phyloP scores from a whole-genome alignment of 495 filamentous ascomycete species.

The Terfezia claveryi region DNA sequence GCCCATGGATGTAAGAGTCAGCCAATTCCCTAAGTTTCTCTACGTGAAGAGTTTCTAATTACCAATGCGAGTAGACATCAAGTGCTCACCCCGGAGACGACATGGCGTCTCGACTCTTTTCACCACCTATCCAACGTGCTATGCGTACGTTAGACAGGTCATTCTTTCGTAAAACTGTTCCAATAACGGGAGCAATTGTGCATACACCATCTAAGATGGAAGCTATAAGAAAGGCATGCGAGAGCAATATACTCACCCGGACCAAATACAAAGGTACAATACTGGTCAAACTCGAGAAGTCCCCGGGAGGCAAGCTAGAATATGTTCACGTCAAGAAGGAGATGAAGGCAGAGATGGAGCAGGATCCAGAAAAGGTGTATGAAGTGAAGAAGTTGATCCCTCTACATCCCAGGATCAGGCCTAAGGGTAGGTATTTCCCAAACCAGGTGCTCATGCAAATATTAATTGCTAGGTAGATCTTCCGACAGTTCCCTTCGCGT shows the following conservation, averaged over 20 bases:
- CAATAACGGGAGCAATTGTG: slow-evolving; percentile 57
- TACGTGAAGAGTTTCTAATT: too few species aligned
- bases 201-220: slow-evolving; percentile 49
- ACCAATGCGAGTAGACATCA: too few species aligned
- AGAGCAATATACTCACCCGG: slow-evolving; percentile 32
- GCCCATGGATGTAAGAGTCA: too few species aligned
- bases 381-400: neutral
- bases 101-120: slow-evolving; percentile 31
- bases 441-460: neutral
- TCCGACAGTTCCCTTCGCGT: slow-evolving; percentile 45
- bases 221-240: slow-evolving; percentile 36
- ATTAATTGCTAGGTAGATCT: slow-evolving; percentile 31
- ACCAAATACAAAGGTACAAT: neutral
- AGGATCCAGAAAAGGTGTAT: too few species aligned
- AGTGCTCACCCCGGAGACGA: slow-evolving; percentile 1
- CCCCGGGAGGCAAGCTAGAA: slow-evolving; percentile 8
- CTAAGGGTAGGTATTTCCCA: slow-evolving; percentile 32
- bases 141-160: slow-evolving; percentile 60
- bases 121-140: slow-evolving; percentile 61
- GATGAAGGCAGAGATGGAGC: too few species aligned
- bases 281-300: slow-evolving; percentile 1
- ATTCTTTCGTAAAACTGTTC: slow-evolving; percentile 54
- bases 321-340: too few species aligned
- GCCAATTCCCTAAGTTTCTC: too few species aligned
- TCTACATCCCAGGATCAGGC: slow-evolving; percentile 18